Evolutionary conservation across 2,329 filamentous ascomycete species (phyloP), one percentile per base, ranked within the genome.

Genomic region (Hypoxylon sp.): DNA sequence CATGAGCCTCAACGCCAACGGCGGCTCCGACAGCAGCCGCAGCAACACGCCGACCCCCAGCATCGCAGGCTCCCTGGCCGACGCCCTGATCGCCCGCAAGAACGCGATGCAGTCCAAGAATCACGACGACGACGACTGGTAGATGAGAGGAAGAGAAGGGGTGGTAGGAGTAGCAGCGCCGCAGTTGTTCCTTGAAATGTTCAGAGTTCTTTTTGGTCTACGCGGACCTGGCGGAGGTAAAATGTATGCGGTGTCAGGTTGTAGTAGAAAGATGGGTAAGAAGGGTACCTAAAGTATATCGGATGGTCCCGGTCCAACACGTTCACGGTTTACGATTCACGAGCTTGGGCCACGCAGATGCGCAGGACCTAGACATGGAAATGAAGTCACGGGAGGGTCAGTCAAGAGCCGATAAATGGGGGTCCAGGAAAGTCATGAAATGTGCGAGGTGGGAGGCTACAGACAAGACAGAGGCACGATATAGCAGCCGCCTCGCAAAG

Each of bases 31-130:
- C 46, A 82, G 83, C 48, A 91, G 88, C 68, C 84, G 88, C 33
- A 89, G 87, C 65, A 87, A 80, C 62, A 92, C 89, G 3, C 88
- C 89, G 3, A 92, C 84, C 31, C 84, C 88, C 11, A 90, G 88
- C 72, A 72, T 92, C 59, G 88, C 85, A 3, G 89, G 88, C 45
- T 90, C 89, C 41, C 76, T 95, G 65, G 91, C 91, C 2, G 90
- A 93, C 72, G 90, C 90, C n/a, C 77, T 95, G 67, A 78, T 90
- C 67, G 88, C 89, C 38, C 81, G 91, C 67, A 89, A 93, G 78
- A 87, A 85, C 63, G 89, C 88, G 4, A 91, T 92, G 88, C 86
- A 88, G 69, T 85, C 85, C 69, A 85, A 85, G 73, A 80, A 84
- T 54, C 83, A 88, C 17, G 86, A 89, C 15, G 87, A 90, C 42